These are phyloP conservation scores for Thielaviopsis ethacetica DNA, from an alignment of 2,329 filamentous ascomycete genomes.

Conservation along the genomic window DNA sequence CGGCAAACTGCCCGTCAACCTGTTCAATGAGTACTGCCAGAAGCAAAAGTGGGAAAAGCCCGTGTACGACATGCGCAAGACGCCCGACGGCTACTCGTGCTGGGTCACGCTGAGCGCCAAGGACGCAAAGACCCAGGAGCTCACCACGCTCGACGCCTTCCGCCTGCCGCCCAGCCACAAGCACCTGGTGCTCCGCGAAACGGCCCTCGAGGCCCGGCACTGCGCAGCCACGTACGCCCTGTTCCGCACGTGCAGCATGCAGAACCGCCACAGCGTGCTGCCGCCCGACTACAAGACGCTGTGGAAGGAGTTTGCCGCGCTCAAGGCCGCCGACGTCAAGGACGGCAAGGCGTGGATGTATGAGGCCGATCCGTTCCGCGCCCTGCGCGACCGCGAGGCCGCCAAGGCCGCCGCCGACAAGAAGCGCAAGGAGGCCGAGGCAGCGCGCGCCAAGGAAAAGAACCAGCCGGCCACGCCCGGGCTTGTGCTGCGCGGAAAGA, in stretches of 20 bases:
- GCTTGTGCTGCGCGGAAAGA: slow-evolving; percentile 14
- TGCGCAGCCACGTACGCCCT: slow-evolving; percentile 84
- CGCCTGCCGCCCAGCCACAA: slow-evolving; percentile 63
- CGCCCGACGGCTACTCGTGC: slow-evolving; percentile 57
- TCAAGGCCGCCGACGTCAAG: slow-evolving; percentile 68
- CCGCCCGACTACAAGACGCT: slow-evolving; percentile 78
- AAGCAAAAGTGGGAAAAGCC: slow-evolving; percentile 92
- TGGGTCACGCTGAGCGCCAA: slow-evolving; percentile 61
- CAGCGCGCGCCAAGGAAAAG: slow-evolving; percentile 45
- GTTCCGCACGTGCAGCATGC: slow-evolving; percentile 86
- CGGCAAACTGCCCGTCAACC: slow-evolving; percentile 84
- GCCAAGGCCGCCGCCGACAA: slow-evolving; percentile 62
- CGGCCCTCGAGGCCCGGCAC: slow-evolving; percentile 78
- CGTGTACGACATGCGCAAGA: slow-evolving; percentile 71
- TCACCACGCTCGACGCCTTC: slow-evolving; percentile 61
- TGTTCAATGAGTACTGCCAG: slow-evolving; percentile 87
- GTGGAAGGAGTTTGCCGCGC: slow-evolving; percentile 77
- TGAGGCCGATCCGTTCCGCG: slow-evolving; percentile 82
- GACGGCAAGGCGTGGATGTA: slow-evolving; percentile 78
- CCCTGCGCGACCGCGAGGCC: slow-evolving; percentile 63
- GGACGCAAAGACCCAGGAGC: slow-evolving; percentile 71
- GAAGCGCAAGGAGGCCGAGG: slow-evolving; percentile 56
- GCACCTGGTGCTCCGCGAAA: slow-evolving; percentile 58
- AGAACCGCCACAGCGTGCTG: slow-evolving; percentile 87
- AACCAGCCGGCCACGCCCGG: slow-evolving; percentile 18